phyloP scores from a whole-genome alignment of 2,329 filamentous ascomycete species.

The Spiromastix sp. region DNA sequence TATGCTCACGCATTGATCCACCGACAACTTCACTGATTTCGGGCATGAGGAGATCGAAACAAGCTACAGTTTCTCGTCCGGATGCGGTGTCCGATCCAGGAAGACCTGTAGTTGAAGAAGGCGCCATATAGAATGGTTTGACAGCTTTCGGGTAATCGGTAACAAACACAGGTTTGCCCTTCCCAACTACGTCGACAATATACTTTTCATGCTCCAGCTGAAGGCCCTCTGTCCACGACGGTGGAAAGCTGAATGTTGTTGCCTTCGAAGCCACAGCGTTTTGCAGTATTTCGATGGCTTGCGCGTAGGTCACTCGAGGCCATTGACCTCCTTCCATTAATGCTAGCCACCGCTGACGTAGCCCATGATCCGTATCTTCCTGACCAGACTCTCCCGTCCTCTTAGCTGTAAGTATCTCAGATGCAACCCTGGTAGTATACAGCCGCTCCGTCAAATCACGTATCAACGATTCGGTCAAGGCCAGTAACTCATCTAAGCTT shows the following conservation, averaged over 20 bases:
- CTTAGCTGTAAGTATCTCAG: constrained; percentile 45
- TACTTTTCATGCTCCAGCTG: constrained; percentile 90
- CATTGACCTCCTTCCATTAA: constrained; percentile 49
- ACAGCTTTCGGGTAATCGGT: constrained; percentile 81
- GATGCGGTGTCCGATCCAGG: constrained; percentile 6
- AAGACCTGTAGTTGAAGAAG: constrained; percentile 28
- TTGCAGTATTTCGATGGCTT: constrained; percentile 62
- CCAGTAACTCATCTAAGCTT: constrained; percentile 60
- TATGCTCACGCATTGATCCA: constrained; percentile 81
- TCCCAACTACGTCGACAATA: constrained; percentile 58
- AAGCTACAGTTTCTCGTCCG: constrained; percentile 56
- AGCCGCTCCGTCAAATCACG: constrained; percentile 44
- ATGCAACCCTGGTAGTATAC: constrained; percentile 39
- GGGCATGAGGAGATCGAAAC: constrained; percentile 82
- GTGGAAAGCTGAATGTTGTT: constrained; percentile 54
- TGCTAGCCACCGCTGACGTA: constrained; percentile 63
- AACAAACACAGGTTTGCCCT: constrained; percentile 67
- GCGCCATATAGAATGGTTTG: constrained; percentile 87
- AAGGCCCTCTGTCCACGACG: constrained; percentile 62
- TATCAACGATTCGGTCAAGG: constrained; percentile 70
- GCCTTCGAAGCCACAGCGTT: constrained; percentile 41
- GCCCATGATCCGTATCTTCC: constrained; percentile 30
- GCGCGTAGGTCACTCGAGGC: constrained; percentile 73
- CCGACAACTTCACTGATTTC: constrained; percentile 80
- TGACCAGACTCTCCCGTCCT: constrained; percentile 31